Evolutionary conservation across 2,329 filamentous ascomycete genomes (phyloP).

Genomic region (Celoporthe dispersa): DNA sequence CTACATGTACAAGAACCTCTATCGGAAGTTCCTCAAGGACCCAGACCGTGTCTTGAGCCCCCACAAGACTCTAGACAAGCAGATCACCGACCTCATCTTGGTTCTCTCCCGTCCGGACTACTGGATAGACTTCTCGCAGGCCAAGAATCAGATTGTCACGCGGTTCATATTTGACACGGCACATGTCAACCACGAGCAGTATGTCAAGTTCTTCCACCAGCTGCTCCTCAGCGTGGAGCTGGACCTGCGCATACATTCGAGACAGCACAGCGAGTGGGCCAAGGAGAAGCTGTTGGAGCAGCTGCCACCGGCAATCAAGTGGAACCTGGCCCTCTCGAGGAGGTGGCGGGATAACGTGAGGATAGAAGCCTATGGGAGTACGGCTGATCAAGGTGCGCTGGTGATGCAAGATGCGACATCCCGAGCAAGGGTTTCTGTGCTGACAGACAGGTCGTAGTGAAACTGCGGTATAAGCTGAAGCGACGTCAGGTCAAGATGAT

Average conservation of each 20-base stretch:
- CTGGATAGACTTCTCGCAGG: slow-evolving; percentile 75
- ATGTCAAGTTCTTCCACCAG: slow-evolving; percentile 75
- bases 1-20: slow-evolving; percentile 67
- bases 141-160: slow-evolving; percentile 73
- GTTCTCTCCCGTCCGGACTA: slow-evolving; percentile 66
- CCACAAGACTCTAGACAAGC: slow-evolving; percentile 68
- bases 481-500: slow-evolving; percentile 71
- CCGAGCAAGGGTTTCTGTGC: background rate
- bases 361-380: slow-evolving; percentile 63
- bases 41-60: slow-evolving; percentile 65
- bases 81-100: slow-evolving; percentile 73
- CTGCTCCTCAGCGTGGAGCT: slow-evolving; percentile 75
- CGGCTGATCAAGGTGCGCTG: slow-evolving; percentile 53
- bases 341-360: slow-evolving; percentile 74
- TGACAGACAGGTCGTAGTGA: slow-evolving; percentile 45
- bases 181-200: slow-evolving; percentile 58
- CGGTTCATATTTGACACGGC: slow-evolving; percentile 70
- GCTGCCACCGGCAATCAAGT: slow-evolving; percentile 72
- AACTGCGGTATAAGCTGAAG: slow-evolving; percentile 67
- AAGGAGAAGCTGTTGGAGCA: slow-evolving; percentile 67
- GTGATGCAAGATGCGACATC: background rate
- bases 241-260: slow-evolving; percentile 69
- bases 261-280: slow-evolving; percentile 62
- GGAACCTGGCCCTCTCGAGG: slow-evolving; percentile 74
- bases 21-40: slow-evolving; percentile 69